Conservation (phyloP, 768 basidiomycete genomes). For the Austroboletus eburneus region DNA sequence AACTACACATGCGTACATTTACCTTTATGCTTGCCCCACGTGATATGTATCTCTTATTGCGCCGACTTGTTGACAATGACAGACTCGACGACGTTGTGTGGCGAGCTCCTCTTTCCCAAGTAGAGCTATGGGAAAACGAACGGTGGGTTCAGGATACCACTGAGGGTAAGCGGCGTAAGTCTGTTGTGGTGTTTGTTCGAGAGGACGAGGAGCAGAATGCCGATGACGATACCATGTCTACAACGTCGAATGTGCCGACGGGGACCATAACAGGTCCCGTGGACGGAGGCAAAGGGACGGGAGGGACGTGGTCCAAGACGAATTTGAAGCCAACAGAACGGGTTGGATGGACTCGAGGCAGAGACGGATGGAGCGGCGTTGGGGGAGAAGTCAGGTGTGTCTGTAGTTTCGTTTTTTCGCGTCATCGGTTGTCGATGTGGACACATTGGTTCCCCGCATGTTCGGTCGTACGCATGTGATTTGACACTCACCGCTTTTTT, state of each 20-base stretch:
- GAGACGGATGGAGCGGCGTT: slow-evolving; percentile 14
- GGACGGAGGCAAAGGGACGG: not conserved
- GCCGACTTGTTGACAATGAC: slow-evolving; percentile 56
- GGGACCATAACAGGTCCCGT: not conserved
- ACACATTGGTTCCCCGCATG: not conserved
- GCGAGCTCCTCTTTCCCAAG: slow-evolving; percentile 58
- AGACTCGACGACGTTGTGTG: slow-evolving; percentile 60
- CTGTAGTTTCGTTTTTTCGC: not conserved
- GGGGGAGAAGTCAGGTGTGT: slow-evolving; percentile 3
- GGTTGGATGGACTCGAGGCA: slow-evolving; percentile 9
- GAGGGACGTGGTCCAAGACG: slow-evolving; percentile 13
- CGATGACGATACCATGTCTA: slow-evolving; percentile 5
- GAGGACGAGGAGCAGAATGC: slow-evolving; percentile 12
- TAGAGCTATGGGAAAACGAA: slow-evolving; percentile 83
- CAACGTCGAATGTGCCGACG: not conserved
- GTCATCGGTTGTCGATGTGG: too few relatives aligned
- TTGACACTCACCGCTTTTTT: slow-evolving; percentile 10
- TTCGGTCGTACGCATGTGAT: not conserved
- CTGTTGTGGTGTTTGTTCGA: not conserved
- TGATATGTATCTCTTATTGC: slow-evolving; percentile 31
- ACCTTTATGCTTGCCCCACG: slow-evolving; percentile 13
- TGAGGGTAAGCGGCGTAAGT: slow-evolving; percentile 6
- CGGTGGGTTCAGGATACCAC: slow-evolving; percentile 39
- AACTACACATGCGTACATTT: slow-evolving; percentile 3
- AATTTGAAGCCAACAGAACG: slow-evolving; percentile 10